Percentiles rank a stretch among this genome's conserved stretches.
These are phyloP conservation scores for Parathielavia hyrcaniae DNA, from an alignment of 495 filamentous ascomycete species.

Conservation along the genomic window DNA sequence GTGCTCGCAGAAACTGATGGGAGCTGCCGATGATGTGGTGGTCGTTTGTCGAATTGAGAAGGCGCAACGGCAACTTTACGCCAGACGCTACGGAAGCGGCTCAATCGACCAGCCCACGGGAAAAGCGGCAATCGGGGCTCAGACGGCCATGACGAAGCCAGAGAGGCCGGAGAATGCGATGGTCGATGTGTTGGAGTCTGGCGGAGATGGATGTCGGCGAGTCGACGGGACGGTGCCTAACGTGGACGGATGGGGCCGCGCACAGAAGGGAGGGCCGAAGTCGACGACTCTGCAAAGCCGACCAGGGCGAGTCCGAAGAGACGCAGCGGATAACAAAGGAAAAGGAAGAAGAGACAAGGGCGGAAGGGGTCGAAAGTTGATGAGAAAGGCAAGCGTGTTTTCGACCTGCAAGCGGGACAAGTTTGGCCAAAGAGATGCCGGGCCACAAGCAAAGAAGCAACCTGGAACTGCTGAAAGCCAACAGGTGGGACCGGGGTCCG, in stretches of 20 bases:
- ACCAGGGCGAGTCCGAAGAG: too few relatives aligned
- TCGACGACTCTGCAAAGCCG: too few relatives aligned
- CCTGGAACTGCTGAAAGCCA: background rate
- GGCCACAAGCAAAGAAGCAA: background rate
- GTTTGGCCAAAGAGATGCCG: background rate
- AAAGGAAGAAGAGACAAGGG: too few relatives aligned
- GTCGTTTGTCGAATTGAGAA: background rate
- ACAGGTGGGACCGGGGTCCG: background rate
- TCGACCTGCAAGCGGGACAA: too few relatives aligned
- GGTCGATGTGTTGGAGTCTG: background rate
- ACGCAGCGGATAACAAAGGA: too few relatives aligned
- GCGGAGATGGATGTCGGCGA: background rate
- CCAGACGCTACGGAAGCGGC: background rate
- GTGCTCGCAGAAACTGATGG: background rate
- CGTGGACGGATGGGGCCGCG: too few relatives aligned
- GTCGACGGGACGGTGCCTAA: background rate
- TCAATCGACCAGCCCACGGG: background rate
- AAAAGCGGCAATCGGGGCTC: background rate
- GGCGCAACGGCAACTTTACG: too few relatives aligned
- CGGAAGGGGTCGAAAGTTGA: too few relatives aligned
- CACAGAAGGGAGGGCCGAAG: too few relatives aligned
- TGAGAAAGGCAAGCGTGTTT: too few relatives aligned
- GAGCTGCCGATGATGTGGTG: slow-evolving; percentile 1
- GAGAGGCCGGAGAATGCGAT: background rate
- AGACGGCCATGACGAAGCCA: slow-evolving; percentile 4